Evolutionary conservation across 768 basidiomycete genomes (phyloP), one percentile per base, ranked within the genome.

Genomic region (Macrolepiota fuliginosa): DNA sequence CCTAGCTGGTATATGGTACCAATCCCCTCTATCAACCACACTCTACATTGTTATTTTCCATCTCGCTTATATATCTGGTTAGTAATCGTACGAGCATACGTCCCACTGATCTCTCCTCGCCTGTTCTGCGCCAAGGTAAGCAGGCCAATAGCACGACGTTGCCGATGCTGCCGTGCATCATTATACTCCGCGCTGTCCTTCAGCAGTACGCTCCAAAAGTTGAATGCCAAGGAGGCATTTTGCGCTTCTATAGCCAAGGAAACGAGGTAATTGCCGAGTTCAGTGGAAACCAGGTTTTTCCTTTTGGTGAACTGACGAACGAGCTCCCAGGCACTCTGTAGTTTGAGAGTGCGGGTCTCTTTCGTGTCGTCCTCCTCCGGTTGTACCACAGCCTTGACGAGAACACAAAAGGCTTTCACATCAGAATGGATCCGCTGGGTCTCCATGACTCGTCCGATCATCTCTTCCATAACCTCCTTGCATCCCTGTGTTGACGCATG

Each of bases 181-280:
- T 69, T 65, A 83, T 82, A 84, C 58, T 81, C 74, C 5, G 79
- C 72, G 69, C 73, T 79, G 27, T 70, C 69, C 61, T 69, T 74
- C 12, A 89, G 54, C 62, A 88, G 70, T 53, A 71, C 65, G 52
- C 70, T 66, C 89, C 89, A 91, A 70, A 89, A 89, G 49, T 72
- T 71, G 74, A 77, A 88, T 1, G 87, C 89, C 72, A 85, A 70
- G 63, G 65, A 61, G 0, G 85, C 78, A 50, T 85, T 78, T 19
- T 78, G 72, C 36, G 78, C 76, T 42, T 73, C 73, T 59, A 91
- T 69, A n/a, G 85, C 79, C 7, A 78, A 76, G 13, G 66, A 68
- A 19, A 87, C 76, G 61, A 87, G 82, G 65, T 75, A 76, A 66
- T 79, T 80, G 22, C 83, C 88, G 59, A 83, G 74, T 45, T 79